Percentiles rank a stretch among this genome's conserved stretches.
phyloP scores from a whole-genome alignment of 2,329 filamentous ascomycete genomes.

The Calonectria pseudoturangicola region DNA sequence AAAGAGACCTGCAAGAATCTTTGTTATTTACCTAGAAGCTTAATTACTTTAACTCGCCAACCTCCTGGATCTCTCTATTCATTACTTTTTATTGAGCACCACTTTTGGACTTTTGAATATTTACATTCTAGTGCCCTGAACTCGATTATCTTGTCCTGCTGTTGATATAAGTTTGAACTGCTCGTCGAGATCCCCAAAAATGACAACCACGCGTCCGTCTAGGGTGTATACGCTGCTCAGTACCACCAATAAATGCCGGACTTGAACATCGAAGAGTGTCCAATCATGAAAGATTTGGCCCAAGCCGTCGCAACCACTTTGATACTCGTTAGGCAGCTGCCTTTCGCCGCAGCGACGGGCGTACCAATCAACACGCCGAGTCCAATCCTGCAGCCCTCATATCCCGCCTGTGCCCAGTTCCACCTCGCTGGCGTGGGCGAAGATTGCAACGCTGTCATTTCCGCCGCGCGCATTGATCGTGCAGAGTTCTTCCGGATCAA shows the following conservation, averaged over 20 bases:
- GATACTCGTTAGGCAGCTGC: background rate
- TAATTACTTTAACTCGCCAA: background rate
- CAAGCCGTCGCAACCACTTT: background rate
- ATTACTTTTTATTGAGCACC: background rate
- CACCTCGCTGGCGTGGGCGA: constrained; percentile 17
- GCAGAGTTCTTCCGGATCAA: constrained; percentile 43
- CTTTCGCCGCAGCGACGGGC: constrained; percentile 3
- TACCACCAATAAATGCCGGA: background rate
- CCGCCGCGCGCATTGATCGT: constrained; percentile 17
- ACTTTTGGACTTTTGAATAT: background rate
- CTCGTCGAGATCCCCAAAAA: background rate
- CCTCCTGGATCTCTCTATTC: background rate
- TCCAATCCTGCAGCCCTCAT: constrained; percentile 38
- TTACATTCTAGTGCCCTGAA: too few relatives aligned
- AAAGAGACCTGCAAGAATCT: constrained; percentile 14
- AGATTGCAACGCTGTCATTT: constrained; percentile 37
- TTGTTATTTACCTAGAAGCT: background rate
- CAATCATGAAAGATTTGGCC: constrained; percentile 4
- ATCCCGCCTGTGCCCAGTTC: constrained; percentile 40
- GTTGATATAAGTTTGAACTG: background rate
- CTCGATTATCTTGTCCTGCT: too few relatives aligned
- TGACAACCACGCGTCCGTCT: background rate
- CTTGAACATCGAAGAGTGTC: background rate
- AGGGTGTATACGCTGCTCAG: too few relatives aligned
- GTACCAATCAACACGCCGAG: constrained; percentile 39